Base-by-base conservation (phyloP, 176 grass and related monocot species). In the Aegilops sharonensis region DNA sequence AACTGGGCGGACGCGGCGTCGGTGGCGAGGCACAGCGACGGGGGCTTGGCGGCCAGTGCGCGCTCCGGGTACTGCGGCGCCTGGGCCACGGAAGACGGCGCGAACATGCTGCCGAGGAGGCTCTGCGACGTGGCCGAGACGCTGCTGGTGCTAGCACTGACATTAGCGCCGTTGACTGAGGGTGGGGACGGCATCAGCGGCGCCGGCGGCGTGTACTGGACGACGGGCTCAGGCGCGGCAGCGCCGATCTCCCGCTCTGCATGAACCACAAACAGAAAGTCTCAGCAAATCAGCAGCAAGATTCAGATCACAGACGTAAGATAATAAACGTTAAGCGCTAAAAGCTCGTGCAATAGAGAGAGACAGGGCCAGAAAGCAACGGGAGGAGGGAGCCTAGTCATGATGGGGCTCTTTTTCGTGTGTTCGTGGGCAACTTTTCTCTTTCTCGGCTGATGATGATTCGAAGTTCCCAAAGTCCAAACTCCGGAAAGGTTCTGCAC, bases 91-190 rank as follows among this genome's bases (percentile, higher is more conserved):
- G 92, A 79, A 1, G 87, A 72, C 24, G 97, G 93, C 1, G 92
- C 92, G 69, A 99, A 99, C 20, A 99, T 85, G 50, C 90, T 86
- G 6, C 94, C 90, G n/a, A 93, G 87, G 43, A 92, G 71, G 77
- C 92, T 93, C 18, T 90, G 87, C 9, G 87, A 89, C 0, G 86
- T 82, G 66, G 80, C 78, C 48, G 77, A 84, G 32, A 85, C 63
- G 12, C 79, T 86, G 78, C 50, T 88, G 78, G 64, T 90, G 78
- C 79, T 85, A 24, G 81, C 23, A 29, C 83, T 85, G 21, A 84
- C 78, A 10, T 78, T 84, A 12, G 81, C 35, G 2, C 37, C 56
- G 25, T 77, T 42, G 25, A 72, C 67, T 12, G 86, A 32, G 2
- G 65, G 37, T 9, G 74, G 85, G 29, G 80, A 85, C 11, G 68